Percentiles rank a stretch among this genome's conserved stretches.
phyloP scores from a whole-genome alignment of 2,329 filamentous ascomycete species.

The Pezicula carpinea region DNA sequence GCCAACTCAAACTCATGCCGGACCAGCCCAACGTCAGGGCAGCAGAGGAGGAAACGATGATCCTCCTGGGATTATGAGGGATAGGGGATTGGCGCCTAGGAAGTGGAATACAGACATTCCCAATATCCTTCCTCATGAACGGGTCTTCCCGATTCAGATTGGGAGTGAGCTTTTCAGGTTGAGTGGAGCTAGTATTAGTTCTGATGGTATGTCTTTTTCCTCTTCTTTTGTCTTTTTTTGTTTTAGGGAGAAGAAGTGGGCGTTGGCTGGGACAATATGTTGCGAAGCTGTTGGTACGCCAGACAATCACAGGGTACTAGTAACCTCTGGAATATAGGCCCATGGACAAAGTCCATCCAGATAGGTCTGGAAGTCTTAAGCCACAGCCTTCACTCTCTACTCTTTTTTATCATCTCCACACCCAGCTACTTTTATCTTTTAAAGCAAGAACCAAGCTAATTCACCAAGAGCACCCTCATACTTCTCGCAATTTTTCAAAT shows the following conservation, averaged over 20 bases:
- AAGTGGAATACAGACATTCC: conserved; percentile 29
- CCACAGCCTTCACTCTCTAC: too few relatives aligned
- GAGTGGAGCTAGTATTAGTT: conserved; percentile 65
- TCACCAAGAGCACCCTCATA: conserved; percentile 79
- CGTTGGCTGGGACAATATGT: background rate
- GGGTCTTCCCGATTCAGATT: conserved; percentile 64
- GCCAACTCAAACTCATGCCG: too few relatives aligned
- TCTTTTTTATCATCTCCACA: too few relatives aligned
- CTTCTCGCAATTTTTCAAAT: conserved; percentile 89
- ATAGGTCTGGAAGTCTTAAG: too few relatives aligned
- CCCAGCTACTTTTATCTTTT: too few relatives aligned
- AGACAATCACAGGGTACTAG: too few relatives aligned
- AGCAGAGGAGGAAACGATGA: background rate
- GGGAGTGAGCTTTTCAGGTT: conserved; percentile 64
- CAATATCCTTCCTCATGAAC: conserved; percentile 32
- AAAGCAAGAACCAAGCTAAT: conserved; percentile 34
- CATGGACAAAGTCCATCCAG: too few relatives aligned
- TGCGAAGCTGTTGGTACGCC: too few relatives aligned
- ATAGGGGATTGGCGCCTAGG: conserved; percentile 7
- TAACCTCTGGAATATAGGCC: too few relatives aligned
- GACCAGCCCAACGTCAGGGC: too few relatives aligned
- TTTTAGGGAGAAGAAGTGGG: background rate
- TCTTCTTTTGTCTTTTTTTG: background rate
- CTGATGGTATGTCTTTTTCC: conserved; percentile 54
- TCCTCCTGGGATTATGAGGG: conserved; percentile 17